Evolutionary conservation across 2,329 filamentous ascomycete species (phyloP).

Genomic region (Ophiostoma sp.): DNA sequence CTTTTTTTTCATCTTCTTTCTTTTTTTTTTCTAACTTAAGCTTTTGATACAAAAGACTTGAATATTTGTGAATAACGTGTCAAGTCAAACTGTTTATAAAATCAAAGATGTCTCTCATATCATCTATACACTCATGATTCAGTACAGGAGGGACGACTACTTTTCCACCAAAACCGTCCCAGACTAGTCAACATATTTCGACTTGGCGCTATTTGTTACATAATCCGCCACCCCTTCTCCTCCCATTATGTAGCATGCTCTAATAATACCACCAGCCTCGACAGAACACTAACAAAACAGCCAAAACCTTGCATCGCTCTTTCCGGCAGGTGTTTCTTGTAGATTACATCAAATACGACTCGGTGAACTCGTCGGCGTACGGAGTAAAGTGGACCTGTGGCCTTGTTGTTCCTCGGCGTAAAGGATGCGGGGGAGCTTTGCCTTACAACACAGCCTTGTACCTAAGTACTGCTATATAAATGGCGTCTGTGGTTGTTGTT

Average conservation of each 20-base stretch:
- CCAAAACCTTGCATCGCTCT: background rate
- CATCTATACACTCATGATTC: background rate
- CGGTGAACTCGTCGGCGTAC: conserved; percentile 2
- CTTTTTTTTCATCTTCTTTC: too few species aligned
- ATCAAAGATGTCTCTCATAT: background rate
- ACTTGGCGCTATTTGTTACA: background rate
- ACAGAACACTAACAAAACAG: background rate
- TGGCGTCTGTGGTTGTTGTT: background rate
- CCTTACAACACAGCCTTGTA: background rate
- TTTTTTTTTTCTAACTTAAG: too few species aligned
- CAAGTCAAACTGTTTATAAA: too few species aligned
- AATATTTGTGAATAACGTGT: too few species aligned
- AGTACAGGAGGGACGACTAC: background rate
- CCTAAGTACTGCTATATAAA: background rate
- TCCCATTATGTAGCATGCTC: background rate
- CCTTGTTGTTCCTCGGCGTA: conserved; percentile 7
- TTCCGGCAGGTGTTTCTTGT: background rate
- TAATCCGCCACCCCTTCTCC: background rate
- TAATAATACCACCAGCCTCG: background rate
- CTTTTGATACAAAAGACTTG: too few species aligned
- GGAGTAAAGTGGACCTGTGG: conserved; percentile 3
- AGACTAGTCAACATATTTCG: background rate
- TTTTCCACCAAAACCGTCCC: background rate
- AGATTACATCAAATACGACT: background rate
- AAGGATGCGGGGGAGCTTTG: conserved; percentile 1